A percentile compares a stretch with the other conserved stretches of the same genome.
phyloP scores from a whole-genome alignment of 164 flowering plant species.

The Tinospora cordifolia region DNA sequence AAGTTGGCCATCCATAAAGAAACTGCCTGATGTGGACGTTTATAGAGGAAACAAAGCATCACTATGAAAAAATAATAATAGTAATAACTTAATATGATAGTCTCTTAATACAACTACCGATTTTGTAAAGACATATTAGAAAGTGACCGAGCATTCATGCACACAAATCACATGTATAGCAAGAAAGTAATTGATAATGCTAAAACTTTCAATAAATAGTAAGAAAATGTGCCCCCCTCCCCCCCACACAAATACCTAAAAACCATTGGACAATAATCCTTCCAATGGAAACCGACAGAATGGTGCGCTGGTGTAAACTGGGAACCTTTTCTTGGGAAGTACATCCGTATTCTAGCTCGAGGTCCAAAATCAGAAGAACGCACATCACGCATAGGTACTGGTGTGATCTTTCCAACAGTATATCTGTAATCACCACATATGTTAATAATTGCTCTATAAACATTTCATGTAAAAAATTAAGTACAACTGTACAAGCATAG shows the following conservation, averaged over 20 bases:
- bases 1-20: not conserved
- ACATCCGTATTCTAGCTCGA: slow-evolving; percentile 80
- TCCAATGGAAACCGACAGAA: slow-evolving; percentile 82
- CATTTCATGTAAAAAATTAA: not conserved
- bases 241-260: slow-evolving; percentile 56
- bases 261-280: slow-evolving; percentile 98
- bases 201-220: not conserved
- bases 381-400: slow-evolving; percentile 90
- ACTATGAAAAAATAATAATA: not conserved
- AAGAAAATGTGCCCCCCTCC: not conserved
- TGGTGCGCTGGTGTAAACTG: slow-evolving; percentile 81
- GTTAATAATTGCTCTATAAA: slow-evolving; percentile 9
- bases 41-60: not conserved
- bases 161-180: not conserved
- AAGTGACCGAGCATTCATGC: not conserved
- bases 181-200: not conserved
- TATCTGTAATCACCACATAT: slow-evolving; percentile 44
- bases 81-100: not conserved
- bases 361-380: slow-evolving; percentile 89
- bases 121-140: not conserved
- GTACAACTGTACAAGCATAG: slow-evolving; percentile 5
- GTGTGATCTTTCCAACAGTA: slow-evolving; percentile 94
- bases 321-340: slow-evolving; percentile 81
- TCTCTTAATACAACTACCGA: not conserved
- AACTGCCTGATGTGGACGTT: not conserved